These are phyloP conservation scores for Epichloe coenophiala DNA, from an alignment of 2,329 filamentous ascomycete species.

Conservation along the genomic window DNA sequence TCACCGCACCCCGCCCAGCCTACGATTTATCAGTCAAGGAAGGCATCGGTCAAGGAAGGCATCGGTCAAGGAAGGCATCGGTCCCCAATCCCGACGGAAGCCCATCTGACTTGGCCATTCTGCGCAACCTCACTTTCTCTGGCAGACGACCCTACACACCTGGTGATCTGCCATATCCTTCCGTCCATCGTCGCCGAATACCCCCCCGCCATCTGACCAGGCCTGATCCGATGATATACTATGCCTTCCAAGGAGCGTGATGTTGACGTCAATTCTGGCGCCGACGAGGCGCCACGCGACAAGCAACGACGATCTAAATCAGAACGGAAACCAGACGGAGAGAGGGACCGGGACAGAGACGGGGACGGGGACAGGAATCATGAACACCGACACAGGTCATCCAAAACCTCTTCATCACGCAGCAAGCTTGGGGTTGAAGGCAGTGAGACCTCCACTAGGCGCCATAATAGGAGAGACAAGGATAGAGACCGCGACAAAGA, in stretches of 20 bases:
- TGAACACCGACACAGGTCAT: conserved; percentile 25
- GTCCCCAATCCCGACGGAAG: background rate
- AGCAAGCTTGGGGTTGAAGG: conserved; percentile 26
- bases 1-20: conserved; percentile 1
- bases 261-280: conserved; percentile 20
- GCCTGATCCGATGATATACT: conserved; percentile 15
- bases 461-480: conserved; percentile 19
- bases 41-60: background rate
- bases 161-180: background rate
- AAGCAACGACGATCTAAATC: conserved; percentile 26
- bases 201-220: background rate
- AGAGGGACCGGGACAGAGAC: conserved; percentile 13
- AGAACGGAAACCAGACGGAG: conserved; percentile 19
- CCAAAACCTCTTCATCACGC: conserved; percentile 27
- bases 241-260: conserved; percentile 31
- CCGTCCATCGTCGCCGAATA: background rate
- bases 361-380: conserved; percentile 14
- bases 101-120: background rate
- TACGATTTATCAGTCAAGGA: background rate
- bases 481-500: conserved; percentile 18
- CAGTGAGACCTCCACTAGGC: conserved; percentile 25
- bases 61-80: conserved; percentile 3
- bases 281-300: conserved; percentile 25
- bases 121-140: background rate
- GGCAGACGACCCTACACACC: background rate